These are phyloP conservation scores for Ensete ventricosum DNA, from an alignment of 176 grass and related monocot genomes.

Conservation along the genomic window DNA sequence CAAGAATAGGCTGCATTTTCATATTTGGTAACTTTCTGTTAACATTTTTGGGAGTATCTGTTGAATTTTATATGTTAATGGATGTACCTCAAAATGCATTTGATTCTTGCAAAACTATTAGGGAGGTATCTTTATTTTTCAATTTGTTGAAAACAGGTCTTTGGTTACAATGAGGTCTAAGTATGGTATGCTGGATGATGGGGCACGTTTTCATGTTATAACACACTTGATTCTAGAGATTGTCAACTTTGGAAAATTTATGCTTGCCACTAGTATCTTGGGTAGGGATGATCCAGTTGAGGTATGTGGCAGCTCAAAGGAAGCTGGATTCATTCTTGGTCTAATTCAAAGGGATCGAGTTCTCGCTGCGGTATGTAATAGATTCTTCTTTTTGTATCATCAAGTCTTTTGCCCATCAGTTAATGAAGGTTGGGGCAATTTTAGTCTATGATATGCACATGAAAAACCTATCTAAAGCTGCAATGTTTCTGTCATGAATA, in stretches of 20 bases:
- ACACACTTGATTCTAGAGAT: conserved; percentile 88
- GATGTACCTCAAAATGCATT: not conserved
- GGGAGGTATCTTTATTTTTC: conserved; percentile 8
- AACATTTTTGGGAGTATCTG: not conserved
- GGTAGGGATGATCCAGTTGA: conserved; percentile 55
- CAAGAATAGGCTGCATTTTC: conserved; percentile 82
- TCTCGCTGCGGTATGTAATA: conserved; percentile 46
- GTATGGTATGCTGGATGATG: conserved; percentile 72
- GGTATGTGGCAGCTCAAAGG: conserved; percentile 55
- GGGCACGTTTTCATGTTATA: conserved; percentile 75
- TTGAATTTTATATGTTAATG: not conserved
- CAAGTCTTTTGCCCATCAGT: not conserved
- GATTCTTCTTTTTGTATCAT: conserved; percentile 16
- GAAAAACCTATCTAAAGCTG: not conserved
- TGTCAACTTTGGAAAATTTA: conserved; percentile 73
- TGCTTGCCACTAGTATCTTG: conserved; percentile 67
- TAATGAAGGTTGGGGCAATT: not conserved
- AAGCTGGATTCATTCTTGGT: conserved; percentile 77
- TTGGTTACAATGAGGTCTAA: conserved; percentile 65
- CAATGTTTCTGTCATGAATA: too few species aligned
- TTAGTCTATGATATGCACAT: not conserved
- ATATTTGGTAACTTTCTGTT: conserved; percentile 54
- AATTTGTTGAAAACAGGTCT: conserved; percentile 44
- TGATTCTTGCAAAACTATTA: conserved; percentile 9
- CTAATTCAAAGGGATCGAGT: conserved; percentile 89